phyloP scores from a whole-genome alignment of 495 filamentous ascomycete genomes.

The Jackrogersella minutella region DNA sequence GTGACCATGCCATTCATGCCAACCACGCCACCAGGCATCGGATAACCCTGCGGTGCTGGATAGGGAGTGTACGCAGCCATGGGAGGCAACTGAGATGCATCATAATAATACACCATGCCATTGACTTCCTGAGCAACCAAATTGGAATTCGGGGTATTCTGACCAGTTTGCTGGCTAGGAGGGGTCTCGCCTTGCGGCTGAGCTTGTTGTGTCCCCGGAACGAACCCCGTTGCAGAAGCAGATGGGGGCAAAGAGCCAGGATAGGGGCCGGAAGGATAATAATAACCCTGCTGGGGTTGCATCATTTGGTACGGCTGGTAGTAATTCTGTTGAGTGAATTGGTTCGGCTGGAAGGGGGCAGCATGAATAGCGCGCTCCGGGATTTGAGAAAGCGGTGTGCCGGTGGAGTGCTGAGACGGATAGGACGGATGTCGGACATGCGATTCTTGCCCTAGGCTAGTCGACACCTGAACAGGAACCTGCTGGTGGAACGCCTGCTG shows the following conservation, averaged over 20 bases:
- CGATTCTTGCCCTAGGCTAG: slow-evolving; percentile 63
- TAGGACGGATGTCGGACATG: slow-evolving; percentile 78
- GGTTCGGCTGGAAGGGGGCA: slow-evolving; percentile 85
- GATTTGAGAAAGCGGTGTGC: slow-evolving; percentile 93
- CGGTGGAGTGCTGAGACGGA: slow-evolving; percentile 75
- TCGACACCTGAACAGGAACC: slow-evolving; percentile 74
- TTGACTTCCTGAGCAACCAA: slow-evolving; percentile 91
- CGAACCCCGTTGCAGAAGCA: slow-evolving; percentile 64
- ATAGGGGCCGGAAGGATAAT: slow-evolving; percentile 65
- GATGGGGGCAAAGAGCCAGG: slow-evolving; percentile 61
- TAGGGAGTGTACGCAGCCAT: slow-evolving; percentile 61
- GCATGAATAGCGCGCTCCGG: slow-evolving; percentile 95
- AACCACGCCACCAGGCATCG: slow-evolving; percentile 65
- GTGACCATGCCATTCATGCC: slow-evolving; percentile 86
- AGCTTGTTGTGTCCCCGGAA: slow-evolving; percentile 62
- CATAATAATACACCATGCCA: slow-evolving; percentile 95
- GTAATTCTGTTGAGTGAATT: slow-evolving; percentile 68
- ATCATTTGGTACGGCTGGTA: slow-evolving; percentile 65
- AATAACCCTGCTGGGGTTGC: slow-evolving; percentile 64
- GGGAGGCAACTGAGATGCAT: slow-evolving; percentile 72
- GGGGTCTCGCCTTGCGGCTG: slow-evolving; percentile 56
- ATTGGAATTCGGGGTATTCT: slow-evolving; percentile 58
- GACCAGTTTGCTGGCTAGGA: slow-evolving; percentile 53
- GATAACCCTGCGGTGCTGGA: slow-evolving; percentile 57
- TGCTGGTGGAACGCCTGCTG: slow-evolving; percentile 94